Evolutionary conservation across 2,329 filamentous ascomycete species (phyloP), one percentile per base, ranked within the genome.

Genomic region (Colletotrichum coccodes): DNA sequence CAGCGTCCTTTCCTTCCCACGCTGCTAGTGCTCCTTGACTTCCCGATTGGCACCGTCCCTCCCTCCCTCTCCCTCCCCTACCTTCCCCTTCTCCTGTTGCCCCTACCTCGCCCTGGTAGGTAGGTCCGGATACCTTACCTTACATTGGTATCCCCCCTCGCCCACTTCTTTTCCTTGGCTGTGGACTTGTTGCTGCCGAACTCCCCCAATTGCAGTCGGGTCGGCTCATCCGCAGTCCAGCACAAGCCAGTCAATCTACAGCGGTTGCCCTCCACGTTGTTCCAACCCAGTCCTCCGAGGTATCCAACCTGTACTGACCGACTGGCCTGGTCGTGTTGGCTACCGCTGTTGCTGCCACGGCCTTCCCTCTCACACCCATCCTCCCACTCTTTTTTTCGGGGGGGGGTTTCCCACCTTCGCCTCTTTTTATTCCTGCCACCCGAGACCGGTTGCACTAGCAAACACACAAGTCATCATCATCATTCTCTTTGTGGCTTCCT

Each of bases 381-480:
- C 36, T 38, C 50, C 56, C 54, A 32, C 63, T 46, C 28, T 44
- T 54, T 42, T 44, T n/a, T 18, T 8, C n/a, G n/a, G n/a, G n/a
- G n/a, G 3, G 30, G 30, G 30, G 6, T 42, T 42, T 28, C 50
- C 49, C 34, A 64, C 49, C 40, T 40, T 56, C 38, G 50, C 46
- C 44, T 46, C 23, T 62, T 46, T 53, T 42, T 11, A 26, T 38
- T 57, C 67, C 57, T 61, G 57, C 57, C 64, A 62, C 30, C 57
- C 44, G 57, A 26, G 50, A 54, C 57, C 49, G 40, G 66, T 47
- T 68, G 49, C 56, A 36, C 61, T 34, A 64, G 49, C 47, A 60
- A 60, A 60, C 61, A 62, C 38, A 49, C 64, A 58, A 59, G 52
- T 68, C 66, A 65, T 64, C 64, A 68, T 70, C 67, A 60, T 66